Percentiles rank a stretch among this genome's conserved stretches.
These are phyloP conservation scores for Rhodamnia rubescens DNA, from an alignment of 345 rosid species.

Conservation along the genomic window DNA sequence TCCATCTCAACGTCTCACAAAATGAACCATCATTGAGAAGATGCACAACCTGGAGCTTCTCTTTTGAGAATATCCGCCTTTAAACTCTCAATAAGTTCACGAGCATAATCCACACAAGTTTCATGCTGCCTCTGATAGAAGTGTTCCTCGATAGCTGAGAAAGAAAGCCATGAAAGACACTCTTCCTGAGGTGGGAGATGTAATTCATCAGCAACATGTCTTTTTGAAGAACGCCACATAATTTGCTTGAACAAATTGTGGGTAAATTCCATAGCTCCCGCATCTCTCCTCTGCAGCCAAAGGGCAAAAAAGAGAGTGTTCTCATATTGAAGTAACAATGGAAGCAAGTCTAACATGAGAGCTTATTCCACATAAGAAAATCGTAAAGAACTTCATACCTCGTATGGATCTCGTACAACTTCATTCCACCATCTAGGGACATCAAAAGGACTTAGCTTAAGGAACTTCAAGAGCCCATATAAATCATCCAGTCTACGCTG, in stretches of 20 bases:
- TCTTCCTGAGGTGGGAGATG: constrained; percentile 92
- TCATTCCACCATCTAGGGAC: constrained; percentile 89
- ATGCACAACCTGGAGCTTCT: constrained; percentile 38
- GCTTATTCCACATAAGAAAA: background rate
- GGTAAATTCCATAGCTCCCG: constrained; percentile 65
- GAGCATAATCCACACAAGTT: constrained; percentile 83
- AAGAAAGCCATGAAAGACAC: constrained; percentile 70
- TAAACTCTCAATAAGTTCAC: constrained; percentile 75
- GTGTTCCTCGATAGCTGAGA: constrained; percentile 90
- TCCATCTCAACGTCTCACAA: background rate
- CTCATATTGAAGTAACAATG: background rate
- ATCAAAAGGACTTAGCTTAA: constrained; percentile 70
- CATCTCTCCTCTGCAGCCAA: constrained; percentile 51
- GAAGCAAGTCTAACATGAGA: background rate
- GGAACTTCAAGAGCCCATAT: constrained; percentile 72
- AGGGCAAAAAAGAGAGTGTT: background rate
- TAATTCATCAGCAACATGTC: constrained; percentile 84
- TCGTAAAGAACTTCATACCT: constrained; percentile 27
- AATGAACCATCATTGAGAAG: background rate
- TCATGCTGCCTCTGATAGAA: constrained; percentile 96
- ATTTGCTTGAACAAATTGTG: constrained; percentile 67
- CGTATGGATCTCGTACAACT: constrained; percentile 83
- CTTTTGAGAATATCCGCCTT: constrained; percentile 71
- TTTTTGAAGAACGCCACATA: constrained; percentile 97
- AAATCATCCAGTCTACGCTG: constrained; percentile 94